Conservation (phyloP, 1,284 basidiomycete species). For the Bondarzewia mesenterica region DNA sequence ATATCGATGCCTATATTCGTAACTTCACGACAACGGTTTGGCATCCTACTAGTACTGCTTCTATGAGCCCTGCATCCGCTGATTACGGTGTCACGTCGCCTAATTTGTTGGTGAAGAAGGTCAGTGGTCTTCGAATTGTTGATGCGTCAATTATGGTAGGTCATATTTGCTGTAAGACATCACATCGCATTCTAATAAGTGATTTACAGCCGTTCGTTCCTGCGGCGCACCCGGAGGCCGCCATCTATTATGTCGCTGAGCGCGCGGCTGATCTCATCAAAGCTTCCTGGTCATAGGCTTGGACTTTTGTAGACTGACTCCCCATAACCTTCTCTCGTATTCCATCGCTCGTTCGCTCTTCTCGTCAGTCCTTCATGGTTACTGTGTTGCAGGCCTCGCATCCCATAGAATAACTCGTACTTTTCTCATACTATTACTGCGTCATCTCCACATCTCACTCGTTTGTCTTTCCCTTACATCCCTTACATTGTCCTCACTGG, state of each 20-base stretch:
- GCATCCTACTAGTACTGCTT: background rate
- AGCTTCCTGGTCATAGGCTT: too few species aligned
- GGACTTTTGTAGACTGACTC: too few species aligned
- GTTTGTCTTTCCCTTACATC: too few species aligned
- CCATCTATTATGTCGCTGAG: slow-evolving; percentile 40
- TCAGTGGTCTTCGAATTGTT: slow-evolving; percentile 22
- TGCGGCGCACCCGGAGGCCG: slow-evolving; percentile 22
- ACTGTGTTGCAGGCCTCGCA: too few species aligned
- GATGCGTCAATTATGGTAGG: slow-evolving; percentile 18
- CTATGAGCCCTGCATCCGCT: background rate
- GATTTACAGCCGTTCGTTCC: slow-evolving; percentile 7
- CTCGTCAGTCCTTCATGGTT: too few species aligned
- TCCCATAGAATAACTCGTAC: too few species aligned
- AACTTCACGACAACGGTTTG: slow-evolving; percentile 3
- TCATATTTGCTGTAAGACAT: background rate
- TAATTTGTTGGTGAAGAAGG: slow-evolving; percentile 43
- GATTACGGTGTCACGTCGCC: slow-evolving; percentile 31
- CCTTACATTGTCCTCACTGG: too few species aligned
- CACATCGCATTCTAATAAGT: background rate
- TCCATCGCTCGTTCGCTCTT: too few species aligned
- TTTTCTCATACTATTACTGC: too few species aligned
- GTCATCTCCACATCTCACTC: too few species aligned
- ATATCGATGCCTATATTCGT: slow-evolving; percentile 13
- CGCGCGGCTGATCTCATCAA: slow-evolving; percentile 12
- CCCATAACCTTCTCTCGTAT: too few species aligned